A percentile compares a stretch with the other conserved stretches of the same genome.
phyloP scores from a whole-genome alignment of 352 stramenopile species.

The Pilasporangium apinafurcum region DNA sequence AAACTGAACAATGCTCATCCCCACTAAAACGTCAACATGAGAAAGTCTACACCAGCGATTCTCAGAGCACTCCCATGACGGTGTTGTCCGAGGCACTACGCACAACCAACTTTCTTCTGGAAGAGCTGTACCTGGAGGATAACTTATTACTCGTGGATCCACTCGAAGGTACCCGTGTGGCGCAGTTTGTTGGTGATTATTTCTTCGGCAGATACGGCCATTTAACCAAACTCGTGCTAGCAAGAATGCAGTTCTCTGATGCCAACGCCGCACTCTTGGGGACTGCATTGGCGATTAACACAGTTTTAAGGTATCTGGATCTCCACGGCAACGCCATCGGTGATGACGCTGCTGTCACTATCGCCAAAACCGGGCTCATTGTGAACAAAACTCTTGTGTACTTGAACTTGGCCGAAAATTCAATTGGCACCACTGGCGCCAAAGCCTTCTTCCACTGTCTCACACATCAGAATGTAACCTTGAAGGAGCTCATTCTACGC shows the following conservation, averaged over 20 bases:
- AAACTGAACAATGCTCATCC: conserved; percentile 6
- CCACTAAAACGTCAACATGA: conserved; percentile 7
- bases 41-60: too few species aligned
- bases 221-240: conserved; percentile 33
- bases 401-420: conserved; percentile 61
- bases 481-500: conserved; percentile 40
- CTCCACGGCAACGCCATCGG: conserved; percentile 49
- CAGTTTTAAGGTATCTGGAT: conserved; percentile 39
- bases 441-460: conserved; percentile 41
- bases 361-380: conserved; percentile 33
- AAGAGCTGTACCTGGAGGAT: conserved; percentile 53
- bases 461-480: conserved; percentile 18
- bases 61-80: conserved; percentile 27
- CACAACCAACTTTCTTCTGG: conserved; percentile 53
- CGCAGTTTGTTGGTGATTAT: conserved; percentile 50
- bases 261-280: conserved; percentile 24
- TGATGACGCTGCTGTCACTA: conserved; percentile 24
- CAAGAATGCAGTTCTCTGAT: conserved; percentile 38
- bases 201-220: conserved; percentile 71
- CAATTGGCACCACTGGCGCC: conserved; percentile 35
- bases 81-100: conserved; percentile 26
- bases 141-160: conserved; percentile 25
- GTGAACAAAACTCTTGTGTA: conserved; percentile 33
- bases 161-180: conserved; percentile 24
- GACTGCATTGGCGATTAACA: conserved; percentile 50